Base-by-base conservation (phyloP, 2,329 filamentous ascomycete species). In the Alternaria consortialis region DNA sequence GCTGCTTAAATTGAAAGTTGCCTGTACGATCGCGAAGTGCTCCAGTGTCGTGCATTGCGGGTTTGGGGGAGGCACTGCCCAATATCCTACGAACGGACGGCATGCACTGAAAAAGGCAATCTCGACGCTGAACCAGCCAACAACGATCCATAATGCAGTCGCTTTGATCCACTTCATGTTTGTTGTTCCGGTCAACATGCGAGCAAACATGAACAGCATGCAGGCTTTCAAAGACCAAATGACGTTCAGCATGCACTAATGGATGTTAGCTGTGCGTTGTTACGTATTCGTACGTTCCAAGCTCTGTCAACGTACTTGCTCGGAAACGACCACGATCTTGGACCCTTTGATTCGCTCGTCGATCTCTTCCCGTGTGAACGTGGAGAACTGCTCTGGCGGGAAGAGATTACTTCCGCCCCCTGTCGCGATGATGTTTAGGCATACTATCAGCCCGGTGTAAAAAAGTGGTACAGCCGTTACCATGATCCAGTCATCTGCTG, bases 191-290 rank as follows among this genome's bases (percentile, higher is more conserved):
- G 80, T 80, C 0, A 85, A 86, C 60, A 88, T 77, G 44, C 85
- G 84, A 64, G 82, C 79, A 65, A 87, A 88, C 80, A 88, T 83
- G 62, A 87, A 75, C 34, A 89, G 71, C 63, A 89, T 78, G 67
- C 86, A 88, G 8, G 79, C 74, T 71, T 89, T 89, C 64, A 87
- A 80, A 0, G 80, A 74, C 83, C 85, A 88, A 31, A 85, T 85
- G 9, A 84, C 83, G 53, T 87, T 79, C 17, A 89, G 79, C 79
- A 91, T 90, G 79, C 79, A 91, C 89, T 68, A 85, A 83, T 89
- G 82, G 23, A 25, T 1, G 50, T 72, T 29, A 71, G 62, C 43
- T 17, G 17, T 32, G n/a, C 17, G 2, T 23, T 6, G 17, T 15
- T 11, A 9, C 11, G 12, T 53, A 11, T n/a, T 15, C 39, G 2